Conservation (phyloP, 139 green algal genomes). For the Pleodorina starrii region DNA sequence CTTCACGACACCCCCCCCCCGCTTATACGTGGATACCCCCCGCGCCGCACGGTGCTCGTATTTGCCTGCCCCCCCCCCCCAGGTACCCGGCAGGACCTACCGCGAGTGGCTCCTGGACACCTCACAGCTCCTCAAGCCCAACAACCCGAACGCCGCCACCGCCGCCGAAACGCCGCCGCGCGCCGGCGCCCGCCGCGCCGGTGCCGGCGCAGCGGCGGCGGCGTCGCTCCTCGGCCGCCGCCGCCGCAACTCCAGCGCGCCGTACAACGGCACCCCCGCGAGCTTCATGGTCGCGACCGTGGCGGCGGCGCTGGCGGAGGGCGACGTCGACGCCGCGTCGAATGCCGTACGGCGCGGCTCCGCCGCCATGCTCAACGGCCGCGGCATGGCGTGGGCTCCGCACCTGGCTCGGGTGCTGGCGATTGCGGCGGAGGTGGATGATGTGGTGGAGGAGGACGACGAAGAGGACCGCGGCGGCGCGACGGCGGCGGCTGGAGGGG, state of each 20-base stretch:
- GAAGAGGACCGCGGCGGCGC: not conserved
- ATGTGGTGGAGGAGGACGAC: not conserved
- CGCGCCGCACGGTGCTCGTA: too few species aligned
- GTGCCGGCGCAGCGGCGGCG: too few species aligned
- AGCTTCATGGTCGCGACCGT: not conserved
- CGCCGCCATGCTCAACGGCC: not conserved
- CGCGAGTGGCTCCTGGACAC: slow-evolving; percentile 42
- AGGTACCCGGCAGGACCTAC: slow-evolving; percentile 21
- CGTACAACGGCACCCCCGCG: not conserved
- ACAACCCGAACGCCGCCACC: not conserved
- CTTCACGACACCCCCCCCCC: too few species aligned
- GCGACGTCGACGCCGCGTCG: slow-evolving; percentile 5
- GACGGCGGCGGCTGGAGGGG: not conserved
- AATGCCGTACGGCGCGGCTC: slow-evolving; percentile 14
- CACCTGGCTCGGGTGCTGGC: not conserved
- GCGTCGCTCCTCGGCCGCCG: too few species aligned
- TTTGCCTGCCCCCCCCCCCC: too few species aligned
- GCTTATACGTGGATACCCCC: too few species aligned
- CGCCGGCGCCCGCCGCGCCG: too few species aligned
- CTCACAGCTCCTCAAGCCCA: not conserved
- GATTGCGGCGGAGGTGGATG: not conserved
- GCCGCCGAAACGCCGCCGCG: not conserved
- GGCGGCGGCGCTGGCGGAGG: slow-evolving; percentile 3
- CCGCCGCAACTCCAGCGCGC: not conserved
- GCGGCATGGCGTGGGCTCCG: slow-evolving; percentile 6